phyloP scores from a whole-genome alignment of 352 stramenopile species.

The Phytopythium montanum region DNA sequence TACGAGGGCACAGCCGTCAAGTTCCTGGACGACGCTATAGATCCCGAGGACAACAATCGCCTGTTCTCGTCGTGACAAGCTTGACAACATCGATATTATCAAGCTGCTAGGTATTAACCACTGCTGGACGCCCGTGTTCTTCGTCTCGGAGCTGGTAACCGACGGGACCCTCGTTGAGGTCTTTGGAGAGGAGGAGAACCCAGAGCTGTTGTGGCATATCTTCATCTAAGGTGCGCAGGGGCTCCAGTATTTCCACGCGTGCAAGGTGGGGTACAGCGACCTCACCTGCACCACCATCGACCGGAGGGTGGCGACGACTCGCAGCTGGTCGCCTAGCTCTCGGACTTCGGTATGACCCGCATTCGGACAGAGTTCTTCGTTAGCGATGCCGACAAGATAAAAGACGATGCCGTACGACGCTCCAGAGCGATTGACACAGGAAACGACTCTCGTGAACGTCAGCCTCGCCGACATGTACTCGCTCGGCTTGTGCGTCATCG shows the following conservation, averaged over 20 bases:
- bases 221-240: conserved; percentile 13
- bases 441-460: not conserved
- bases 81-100: conserved; percentile 27
- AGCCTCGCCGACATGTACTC: conserved; percentile 19
- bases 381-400: not conserved
- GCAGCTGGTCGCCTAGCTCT: conserved; percentile 2
- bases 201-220: too few relatives aligned
- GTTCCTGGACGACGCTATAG: not conserved
- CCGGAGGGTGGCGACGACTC: conserved; percentile 11
- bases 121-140: not conserved
- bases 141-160: not conserved
- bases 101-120: conserved; percentile 31
- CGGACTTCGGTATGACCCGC: conserved; percentile 6
- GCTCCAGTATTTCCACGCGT: conserved; percentile 33
- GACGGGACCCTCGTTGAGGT: too few relatives aligned
- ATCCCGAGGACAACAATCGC: not conserved
- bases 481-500: conserved; percentile 25
- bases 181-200: too few relatives aligned
- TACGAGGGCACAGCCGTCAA: conserved; percentile 10
- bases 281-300: conserved; percentile 31
- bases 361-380: not conserved
- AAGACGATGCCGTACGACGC: conserved; percentile 5
- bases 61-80: conserved; percentile 23
- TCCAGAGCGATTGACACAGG: not conserved
- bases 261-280: conserved; percentile 22